These are phyloP conservation scores for Canavalia gladiata DNA, from an alignment of 306 rosid genomes.

Conservation along the genomic window DNA sequence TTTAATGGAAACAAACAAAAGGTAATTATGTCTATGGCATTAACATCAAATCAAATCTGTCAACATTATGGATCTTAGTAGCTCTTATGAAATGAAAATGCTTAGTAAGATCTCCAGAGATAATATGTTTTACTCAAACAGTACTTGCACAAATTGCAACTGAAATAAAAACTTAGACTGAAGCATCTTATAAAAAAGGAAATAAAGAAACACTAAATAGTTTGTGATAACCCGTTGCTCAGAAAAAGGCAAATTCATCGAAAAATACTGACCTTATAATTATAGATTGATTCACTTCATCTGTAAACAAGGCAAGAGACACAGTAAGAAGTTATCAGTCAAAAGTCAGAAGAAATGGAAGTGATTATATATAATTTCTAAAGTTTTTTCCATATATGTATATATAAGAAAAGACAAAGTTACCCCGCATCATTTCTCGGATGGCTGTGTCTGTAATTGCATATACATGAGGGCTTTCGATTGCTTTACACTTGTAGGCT, in stretches of 20 bases:
- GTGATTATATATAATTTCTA: slow-evolving; percentile 38
- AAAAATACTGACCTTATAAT: slow-evolving; percentile 83
- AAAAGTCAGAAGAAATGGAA: slow-evolving; percentile 42
- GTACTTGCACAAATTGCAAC: slow-evolving; percentile 10
- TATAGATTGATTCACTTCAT: slow-evolving; percentile 97
- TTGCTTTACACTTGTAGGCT: slow-evolving; percentile 78
- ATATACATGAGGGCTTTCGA: slow-evolving; percentile 92
- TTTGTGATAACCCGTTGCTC: slow-evolving; percentile 7
- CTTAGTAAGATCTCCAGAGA: not conserved
- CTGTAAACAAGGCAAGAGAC: slow-evolving; percentile 59
- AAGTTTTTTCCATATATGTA: slow-evolving; percentile 34
- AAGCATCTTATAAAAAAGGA: slow-evolving; percentile 3
- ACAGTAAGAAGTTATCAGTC: slow-evolving; percentile 47
- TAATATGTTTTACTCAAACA: not conserved
- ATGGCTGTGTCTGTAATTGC: slow-evolving; percentile 97
- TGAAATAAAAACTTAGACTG: slow-evolving; percentile 24
- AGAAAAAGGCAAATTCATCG: slow-evolving; percentile 19
- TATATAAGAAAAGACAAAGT: slow-evolving; percentile 22
- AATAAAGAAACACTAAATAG: slow-evolving; percentile 23
- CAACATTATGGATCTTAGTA: not conserved
- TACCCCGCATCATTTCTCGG: slow-evolving; percentile 93
- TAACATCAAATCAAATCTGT: not conserved
- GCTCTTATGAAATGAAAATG: slow-evolving; percentile 17
- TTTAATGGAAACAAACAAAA: not conserved
- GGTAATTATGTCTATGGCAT: not conserved